phyloP scores from a whole-genome alignment of 2,329 filamentous ascomycete genomes.

The Thielaviopsis euricoi region DNA sequence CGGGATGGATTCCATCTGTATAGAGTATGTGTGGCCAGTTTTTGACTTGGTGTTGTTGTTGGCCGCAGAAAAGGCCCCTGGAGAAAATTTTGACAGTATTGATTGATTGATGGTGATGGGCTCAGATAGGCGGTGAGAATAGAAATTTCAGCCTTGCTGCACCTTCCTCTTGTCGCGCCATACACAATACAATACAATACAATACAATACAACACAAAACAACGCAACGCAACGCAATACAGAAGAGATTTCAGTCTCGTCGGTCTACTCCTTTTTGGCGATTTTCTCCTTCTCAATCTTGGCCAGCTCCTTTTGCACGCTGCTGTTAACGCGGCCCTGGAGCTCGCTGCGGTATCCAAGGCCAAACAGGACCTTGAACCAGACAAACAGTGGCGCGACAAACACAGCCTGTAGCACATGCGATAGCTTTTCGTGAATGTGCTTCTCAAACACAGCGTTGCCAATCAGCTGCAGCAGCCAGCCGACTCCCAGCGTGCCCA shows the following conservation, averaged over 20 bases:
- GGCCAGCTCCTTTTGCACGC: conserved; percentile 57
- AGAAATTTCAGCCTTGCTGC: neutral
- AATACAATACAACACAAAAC: too few species aligned
- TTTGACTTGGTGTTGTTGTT: neutral
- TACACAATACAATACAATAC: too few species aligned
- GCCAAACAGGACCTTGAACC: conserved; percentile 83
- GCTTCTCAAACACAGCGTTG: conserved; percentile 74
- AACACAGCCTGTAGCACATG: conserved; percentile 86
- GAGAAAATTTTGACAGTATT: neutral
- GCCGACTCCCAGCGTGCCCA: conserved; percentile 51
- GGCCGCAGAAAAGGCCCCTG: neutral
- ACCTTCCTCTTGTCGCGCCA: neutral
- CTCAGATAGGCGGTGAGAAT: neutral
- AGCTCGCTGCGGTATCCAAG: conserved; percentile 83
- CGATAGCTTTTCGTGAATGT: conserved; percentile 41
- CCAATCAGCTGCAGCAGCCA: conserved; percentile 89
- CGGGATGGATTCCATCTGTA: neutral
- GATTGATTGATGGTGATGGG: neutral
- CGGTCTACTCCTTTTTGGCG: conserved; percentile 31
- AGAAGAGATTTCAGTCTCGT: neutral
- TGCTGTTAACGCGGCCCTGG: conserved; percentile 61
- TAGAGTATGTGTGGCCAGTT: neutral
- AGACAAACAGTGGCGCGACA: conserved; percentile 89
- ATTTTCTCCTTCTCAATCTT: conserved; percentile 48
- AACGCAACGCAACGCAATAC: neutral